Evolutionary conservation across 2,329 filamentous ascomycete species (phyloP).

Genomic region (Fusarium illudens): DNA sequence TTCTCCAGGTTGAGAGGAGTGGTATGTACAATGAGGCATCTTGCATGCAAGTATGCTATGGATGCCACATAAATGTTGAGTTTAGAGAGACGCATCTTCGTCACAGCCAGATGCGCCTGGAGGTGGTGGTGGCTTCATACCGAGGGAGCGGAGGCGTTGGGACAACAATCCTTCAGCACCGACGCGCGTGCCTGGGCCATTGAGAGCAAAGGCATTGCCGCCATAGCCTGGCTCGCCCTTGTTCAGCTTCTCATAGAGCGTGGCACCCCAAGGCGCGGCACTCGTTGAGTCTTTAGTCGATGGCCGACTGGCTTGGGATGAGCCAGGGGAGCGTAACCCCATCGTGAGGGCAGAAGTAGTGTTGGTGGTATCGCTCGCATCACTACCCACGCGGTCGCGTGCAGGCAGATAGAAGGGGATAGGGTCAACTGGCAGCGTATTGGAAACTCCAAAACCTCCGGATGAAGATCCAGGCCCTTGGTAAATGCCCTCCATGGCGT

Average conservation of each 20-base stretch:
- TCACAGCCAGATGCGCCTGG: slow-evolving; percentile 1
- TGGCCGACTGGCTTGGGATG: slow-evolving; percentile 45
- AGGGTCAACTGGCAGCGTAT: slow-evolving; percentile 55
- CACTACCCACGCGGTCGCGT: slow-evolving; percentile 45
- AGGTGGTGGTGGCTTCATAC: slow-evolving; percentile 50
- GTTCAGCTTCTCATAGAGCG: slow-evolving; percentile 71
- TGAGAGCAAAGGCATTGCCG: slow-evolving; percentile 58
- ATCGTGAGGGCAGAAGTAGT: slow-evolving; percentile 34
- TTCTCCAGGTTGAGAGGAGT: background rate
- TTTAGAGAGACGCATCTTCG: slow-evolving; percentile 8
- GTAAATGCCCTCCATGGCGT: slow-evolving; percentile 46
- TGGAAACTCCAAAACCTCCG: slow-evolving; percentile 39
- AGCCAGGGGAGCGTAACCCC: slow-evolving; percentile 39
- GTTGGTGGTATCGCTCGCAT: slow-evolving; percentile 44
- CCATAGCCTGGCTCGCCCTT: slow-evolving; percentile 72
- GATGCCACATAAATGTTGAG: background rate
- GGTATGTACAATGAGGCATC: slow-evolving; percentile 14
- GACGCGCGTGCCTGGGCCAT: slow-evolving; percentile 47
- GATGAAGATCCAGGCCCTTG: slow-evolving; percentile 11
- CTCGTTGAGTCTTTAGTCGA: slow-evolving; percentile 48
- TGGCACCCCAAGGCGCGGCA: slow-evolving; percentile 44
- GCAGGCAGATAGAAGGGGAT: slow-evolving; percentile 59
- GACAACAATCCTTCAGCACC: slow-evolving; percentile 74
- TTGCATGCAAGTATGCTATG: background rate
- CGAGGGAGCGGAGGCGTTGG: slow-evolving; percentile 71